Evolutionary conservation across 1,139 yeast genomes (phyloP), one percentile per base, ranked within the genome.

Genomic region (Geotrichum bryndzae): DNA sequence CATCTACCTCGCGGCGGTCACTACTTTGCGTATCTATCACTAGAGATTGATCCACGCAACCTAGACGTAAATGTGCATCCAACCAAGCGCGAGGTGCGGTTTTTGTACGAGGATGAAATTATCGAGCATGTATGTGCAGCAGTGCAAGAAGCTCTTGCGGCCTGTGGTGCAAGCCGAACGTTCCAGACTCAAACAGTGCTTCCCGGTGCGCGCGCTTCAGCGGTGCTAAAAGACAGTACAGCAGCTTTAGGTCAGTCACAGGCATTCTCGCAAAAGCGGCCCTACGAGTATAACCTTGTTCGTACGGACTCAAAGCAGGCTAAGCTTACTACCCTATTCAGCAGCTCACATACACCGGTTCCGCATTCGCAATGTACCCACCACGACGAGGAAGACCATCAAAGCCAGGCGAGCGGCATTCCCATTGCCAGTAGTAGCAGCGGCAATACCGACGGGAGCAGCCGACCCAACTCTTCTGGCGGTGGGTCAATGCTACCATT

Each of bases 61-160:
- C 79, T 94, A 15, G 99, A 94, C 72, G 99, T 94, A 11, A 94
- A 94, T 72, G 86, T 95, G 10, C 99, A 95, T 70, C 99, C 99
- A 0, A 94, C 99, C 0, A 94, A 94, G 69, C 80, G 95, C 60
- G 98, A 94, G 69, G 98, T 95, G 1, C 75, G 96, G 58, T 91
- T 95, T 72, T 76, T 94, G 48, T 75, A 85, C 70, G 98, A 95
- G 69, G 96, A 88, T 60, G 98, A 91, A 70, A 89, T 95, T 27
- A 81, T 90, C 7, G 91, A 87, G 52, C 67, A 72, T 29, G 79
- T 94, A 0, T 79, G 87, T 38, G 73, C 74, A 0, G 70, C 74
- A 10, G 72, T 92, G 0, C 86, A 85, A 61, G 76, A 74, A 2
- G 71, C 77, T 0, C 76, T 94, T 41, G 76, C 84, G 0, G 77